Base-by-base conservation (phyloP, 2,329 filamentous ascomycete genomes). In the Colletotrichum cuscutae region DNA sequence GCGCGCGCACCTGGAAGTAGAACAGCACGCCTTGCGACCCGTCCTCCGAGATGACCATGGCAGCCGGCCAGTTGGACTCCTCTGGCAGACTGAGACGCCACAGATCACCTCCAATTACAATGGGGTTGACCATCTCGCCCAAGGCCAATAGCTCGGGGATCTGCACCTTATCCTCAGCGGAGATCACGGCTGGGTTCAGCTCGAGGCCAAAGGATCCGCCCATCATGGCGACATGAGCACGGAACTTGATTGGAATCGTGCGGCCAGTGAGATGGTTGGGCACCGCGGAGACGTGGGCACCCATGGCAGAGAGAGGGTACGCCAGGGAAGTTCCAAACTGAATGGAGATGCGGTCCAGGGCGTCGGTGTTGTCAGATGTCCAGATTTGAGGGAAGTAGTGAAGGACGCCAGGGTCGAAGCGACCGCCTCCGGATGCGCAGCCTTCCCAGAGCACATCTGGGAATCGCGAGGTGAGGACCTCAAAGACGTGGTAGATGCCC, bases 211-310 rank as follows among this genome's bases (percentile, higher is more conserved):
- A 92, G 0, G 89, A 91, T 2, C 90, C 90, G 68, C 91, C 91
- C 90, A 92, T 92, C 83, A 92, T 89, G 6, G 91, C 91, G 0
- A 92, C 90, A 68, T 92, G 90, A 0, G 88, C 89, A 42, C 91
- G 89, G 82, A 92, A 92, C 1, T 80, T 79, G 13, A 92, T 84
- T 0, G 90, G 86, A 1, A 87, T 87, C 1, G 85, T 88, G 24
- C 90, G 88, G 0, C 83, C 80, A 0, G 89, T 91, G 42, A 89
- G 80, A 0, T 87, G 85, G 75, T 92, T 92, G 1, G 90, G 90
- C 0, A 91, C 86, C 0, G 86, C 86, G 9, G 89, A 90, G 42
- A 92, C 83, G 77, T 93, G 91, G n/a, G 90, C 91, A 1, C 89
- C 90, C 90, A 92, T 92, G 0, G 89, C 82, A 0, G 88, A 90